Percentiles rank a stretch among this genome's conserved stretches.
These are phyloP conservation scores for Lithospermum erythrorhizon DNA, from an alignment of 257 asterid species.

Conservation along the genomic window DNA sequence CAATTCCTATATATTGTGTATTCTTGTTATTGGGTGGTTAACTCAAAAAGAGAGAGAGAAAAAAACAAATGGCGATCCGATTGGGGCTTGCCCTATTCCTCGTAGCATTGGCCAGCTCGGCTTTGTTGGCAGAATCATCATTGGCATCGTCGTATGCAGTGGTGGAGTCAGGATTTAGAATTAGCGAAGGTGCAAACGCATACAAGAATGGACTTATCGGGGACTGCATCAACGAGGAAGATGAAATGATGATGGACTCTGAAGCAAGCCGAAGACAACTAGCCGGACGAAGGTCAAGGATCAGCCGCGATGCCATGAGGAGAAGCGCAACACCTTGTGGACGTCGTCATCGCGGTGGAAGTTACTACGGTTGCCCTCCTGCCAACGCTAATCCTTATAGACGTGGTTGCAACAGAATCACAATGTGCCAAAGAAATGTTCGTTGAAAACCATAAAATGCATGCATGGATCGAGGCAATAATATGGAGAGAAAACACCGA, in stretches of 20 bases:
- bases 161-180: background rate
- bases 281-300: background rate
- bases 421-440: slow-evolving; percentile 6
- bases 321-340: slow-evolving; percentile 22
- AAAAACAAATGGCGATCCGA: background rate
- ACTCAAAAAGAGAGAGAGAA: background rate
- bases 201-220: slow-evolving; percentile 6
- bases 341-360: slow-evolving; percentile 12
- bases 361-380: slow-evolving; percentile 26
- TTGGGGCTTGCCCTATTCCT: background rate
- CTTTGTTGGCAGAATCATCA: background rate
- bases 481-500: no score
- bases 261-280: slow-evolving; percentile 19
- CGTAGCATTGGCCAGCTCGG: background rate
- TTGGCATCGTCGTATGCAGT: background rate
- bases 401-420: slow-evolving; percentile 30
- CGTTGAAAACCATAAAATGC: background rate
- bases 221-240: slow-evolving; percentile 12
- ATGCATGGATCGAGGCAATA: background rate
- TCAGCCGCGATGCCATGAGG: slow-evolving; percentile 28
- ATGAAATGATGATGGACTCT: slow-evolving; percentile 23
- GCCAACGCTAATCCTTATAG: slow-evolving; percentile 31
- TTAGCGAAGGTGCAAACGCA: no score
- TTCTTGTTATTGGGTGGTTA: background rate
- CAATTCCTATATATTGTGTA: no score